phyloP scores from a whole-genome alignment of 2,329 filamentous ascomycete species.

The Trichoderma afroharzianum region DNA sequence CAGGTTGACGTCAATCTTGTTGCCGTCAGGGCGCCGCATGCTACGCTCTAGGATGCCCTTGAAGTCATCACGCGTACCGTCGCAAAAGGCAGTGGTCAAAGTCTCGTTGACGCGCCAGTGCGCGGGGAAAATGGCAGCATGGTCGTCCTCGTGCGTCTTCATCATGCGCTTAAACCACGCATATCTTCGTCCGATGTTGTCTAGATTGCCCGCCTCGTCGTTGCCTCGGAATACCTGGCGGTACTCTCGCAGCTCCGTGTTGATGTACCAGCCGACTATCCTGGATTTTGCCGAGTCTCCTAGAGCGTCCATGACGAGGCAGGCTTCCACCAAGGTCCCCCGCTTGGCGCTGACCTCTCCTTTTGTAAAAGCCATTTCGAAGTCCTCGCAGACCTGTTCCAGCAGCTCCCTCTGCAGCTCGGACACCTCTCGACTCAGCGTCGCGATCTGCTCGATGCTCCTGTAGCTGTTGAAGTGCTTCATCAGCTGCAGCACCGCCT shows the following conservation, averaged over 20 bases:
- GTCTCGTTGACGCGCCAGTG: constrained; percentile 89
- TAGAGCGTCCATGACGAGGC: constrained; percentile 89
- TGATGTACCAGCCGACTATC: constrained; percentile 94
- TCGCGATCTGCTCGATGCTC: constrained; percentile 96
- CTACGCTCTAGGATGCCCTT: constrained; percentile 86
- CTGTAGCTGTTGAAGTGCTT: constrained; percentile 97
- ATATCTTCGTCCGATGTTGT: constrained; percentile 93
- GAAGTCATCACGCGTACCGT: constrained; percentile 93
- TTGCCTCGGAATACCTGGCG: constrained; percentile 93
- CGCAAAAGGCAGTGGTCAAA: constrained; percentile 87
- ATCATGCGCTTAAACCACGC: constrained; percentile 96
- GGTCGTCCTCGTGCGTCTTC: constrained; percentile 93
- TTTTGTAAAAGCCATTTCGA: constrained; percentile 91
- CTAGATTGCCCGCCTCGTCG: constrained; percentile 90
- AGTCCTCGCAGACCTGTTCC: constrained; percentile 98
- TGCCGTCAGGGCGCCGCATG: constrained; percentile 73
- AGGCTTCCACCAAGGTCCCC: constrained; percentile 76
- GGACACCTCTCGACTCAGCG: constrained; percentile 84
- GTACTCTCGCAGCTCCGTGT: constrained; percentile 93
- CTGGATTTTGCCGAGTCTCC: constrained; percentile 80
- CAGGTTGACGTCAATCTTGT: constrained; percentile 83
- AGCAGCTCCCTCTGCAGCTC: constrained; percentile 89
- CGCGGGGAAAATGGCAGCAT: constrained; percentile 79
- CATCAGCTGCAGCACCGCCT: constrained; percentile 96
- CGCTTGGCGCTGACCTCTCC: constrained; percentile 70